Base-by-base conservation (phyloP, 768 basidiomycete genomes). In the Xanthoconium stramineum region DNA sequence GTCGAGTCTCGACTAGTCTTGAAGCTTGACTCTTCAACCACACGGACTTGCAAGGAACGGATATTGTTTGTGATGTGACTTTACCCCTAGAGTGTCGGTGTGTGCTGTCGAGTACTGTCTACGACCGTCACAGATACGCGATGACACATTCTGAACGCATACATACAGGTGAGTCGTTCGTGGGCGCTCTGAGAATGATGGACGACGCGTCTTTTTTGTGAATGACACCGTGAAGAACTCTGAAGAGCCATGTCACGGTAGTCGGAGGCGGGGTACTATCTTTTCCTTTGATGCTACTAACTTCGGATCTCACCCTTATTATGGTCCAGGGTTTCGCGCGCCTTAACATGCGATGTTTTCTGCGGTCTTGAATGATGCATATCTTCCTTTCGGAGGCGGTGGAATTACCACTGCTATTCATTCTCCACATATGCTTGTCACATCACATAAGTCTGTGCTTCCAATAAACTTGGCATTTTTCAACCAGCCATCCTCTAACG, bases 381-480 rank as follows among this genome's bases (percentile, higher is more conserved):
- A 44, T 55, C 61, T 46, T 52, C 36, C 46, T 28, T 50, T 53
- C 62, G 57, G 30, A 66, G 54, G 40, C 64, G 60, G 29, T 70
- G 64, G 56, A 64, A 63, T 24, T 24, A 24, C 4, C 4, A 63
- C 67, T n/a, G 66, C 67, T 47, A 56, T 65, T 48, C 62, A 66
- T 24, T 59, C 33, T 49, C 48, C 33, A 44, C 43, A 53, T 36
- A 7, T 68, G 73, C 15, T 67, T 84, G 49, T 79, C 76, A 6
- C 65, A 90, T 35, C 80, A 80, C 62, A 70, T 91, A 39, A 20
- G 88, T 86, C 33, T 76, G 80, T 39, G 69, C 75, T 50, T 80
- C 85, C 3, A 82, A 86, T 6, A 91, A 89, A 65, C 76, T 81
- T 19, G 79, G 81, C 30, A 75, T 91, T 46, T 83, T 24, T 69